Base-by-base conservation (phyloP, 2,329 filamentous ascomycete species). In the Colletotrichum theobromicola region DNA sequence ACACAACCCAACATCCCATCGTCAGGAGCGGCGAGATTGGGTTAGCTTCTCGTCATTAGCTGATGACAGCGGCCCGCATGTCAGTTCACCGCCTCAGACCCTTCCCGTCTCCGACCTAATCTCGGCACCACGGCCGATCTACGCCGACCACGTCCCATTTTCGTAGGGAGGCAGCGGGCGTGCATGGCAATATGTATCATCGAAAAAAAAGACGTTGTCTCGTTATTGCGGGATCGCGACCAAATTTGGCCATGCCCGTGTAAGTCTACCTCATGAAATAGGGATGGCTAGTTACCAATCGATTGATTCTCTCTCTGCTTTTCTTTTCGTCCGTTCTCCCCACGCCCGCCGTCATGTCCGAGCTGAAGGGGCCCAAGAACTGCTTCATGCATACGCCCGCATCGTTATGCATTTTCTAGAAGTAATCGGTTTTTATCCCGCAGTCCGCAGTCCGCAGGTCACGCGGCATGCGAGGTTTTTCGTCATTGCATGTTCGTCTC, bases 351-450 rank as follows among this genome's bases (percentile, higher is more conserved):
- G 26, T 74, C 61, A 70, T 34, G 55, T 74, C 68, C 61, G 72
- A 74, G 72, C 72, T 61, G 42, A 37, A 74, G 37, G 50, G 72
- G 72, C 62, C 72, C 72, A 72, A 67, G 72, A 63, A 21, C 62
- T 71, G 28, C 61, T 62, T 60, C 72, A 74, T 67, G 72, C 72
- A 67, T 57, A 34, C 28, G 53, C 68, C 58, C 72, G 63, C 62
- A 61, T 32, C 55, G 21, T 72, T 26, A 63, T 74, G 68, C 68
- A 55, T 30, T 37, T 67, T 74, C 57, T 74, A 70, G 70, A 73
- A 70, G 21, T 21, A 42, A 16, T 74, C 55, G 72, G 58, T n/a
- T 18, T 68, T 61, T 32, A 50, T 46, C 34, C 66, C 66, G 55
- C 34, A 9, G 66, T 60, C 57, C 57, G 53, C 53, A 28, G 42